A percentile compares a stretch with the other conserved stretches of the same genome.
These are phyloP conservation scores for Gossypium australe DNA, from an alignment of 345 rosid species.

Conservation along the genomic window DNA sequence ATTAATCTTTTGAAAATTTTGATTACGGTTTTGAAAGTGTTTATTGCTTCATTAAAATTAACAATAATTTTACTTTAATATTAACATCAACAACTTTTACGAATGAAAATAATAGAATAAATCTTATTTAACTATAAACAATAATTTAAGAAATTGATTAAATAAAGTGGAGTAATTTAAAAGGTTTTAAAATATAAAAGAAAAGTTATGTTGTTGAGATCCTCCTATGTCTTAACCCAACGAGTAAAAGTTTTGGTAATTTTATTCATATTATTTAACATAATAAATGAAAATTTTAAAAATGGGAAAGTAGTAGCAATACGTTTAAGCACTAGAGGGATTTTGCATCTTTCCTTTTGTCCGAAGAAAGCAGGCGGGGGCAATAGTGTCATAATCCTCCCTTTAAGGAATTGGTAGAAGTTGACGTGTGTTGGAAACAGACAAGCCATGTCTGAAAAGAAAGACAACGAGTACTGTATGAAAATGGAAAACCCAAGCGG, in stretches of 20 bases:
- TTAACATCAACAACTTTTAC: no score
- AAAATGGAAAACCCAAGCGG: constrained; percentile 3
- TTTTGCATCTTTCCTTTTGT: constrained; percentile 48
- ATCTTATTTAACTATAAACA: no score
- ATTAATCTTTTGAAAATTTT: no score
- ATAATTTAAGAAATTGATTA: no score
- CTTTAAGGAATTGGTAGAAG: neutral
- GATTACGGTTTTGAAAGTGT: no score
- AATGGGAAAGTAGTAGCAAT: neutral
- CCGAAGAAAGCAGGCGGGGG: constrained; percentile 49
- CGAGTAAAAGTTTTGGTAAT: neutral
- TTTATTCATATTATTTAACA: neutral
- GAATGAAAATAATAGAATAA: no score
- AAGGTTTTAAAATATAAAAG: neutral
- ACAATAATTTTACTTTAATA: no score
- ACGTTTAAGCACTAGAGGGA: constrained; percentile 19
- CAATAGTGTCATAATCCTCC: constrained; percentile 12
- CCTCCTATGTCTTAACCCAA: neutral
- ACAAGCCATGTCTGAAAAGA: constrained; percentile 10
- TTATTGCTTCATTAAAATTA: no score
- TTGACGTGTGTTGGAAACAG: constrained; percentile 28
- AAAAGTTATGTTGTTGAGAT: neutral
- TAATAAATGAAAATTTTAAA: neutral
- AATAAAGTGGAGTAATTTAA: no score
- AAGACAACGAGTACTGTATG: neutral